Evolutionary conservation across 148 eudicot species (phyloP).

Genomic region (Chenopodium suecicum): DNA sequence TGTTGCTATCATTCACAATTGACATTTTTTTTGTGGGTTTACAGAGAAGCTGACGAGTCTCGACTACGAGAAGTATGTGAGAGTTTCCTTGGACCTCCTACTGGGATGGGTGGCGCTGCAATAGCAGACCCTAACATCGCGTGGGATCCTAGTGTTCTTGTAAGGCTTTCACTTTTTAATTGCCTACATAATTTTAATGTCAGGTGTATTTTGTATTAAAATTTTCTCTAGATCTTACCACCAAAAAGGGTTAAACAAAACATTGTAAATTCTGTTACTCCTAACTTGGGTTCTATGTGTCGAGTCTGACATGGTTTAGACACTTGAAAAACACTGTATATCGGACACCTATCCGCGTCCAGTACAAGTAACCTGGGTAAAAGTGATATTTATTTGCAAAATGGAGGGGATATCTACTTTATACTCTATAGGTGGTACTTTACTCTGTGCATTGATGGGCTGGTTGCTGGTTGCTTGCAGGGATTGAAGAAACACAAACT

Average conservation of each 20-base stretch:
- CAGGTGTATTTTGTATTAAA: neutral
- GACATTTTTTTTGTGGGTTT: constrained; percentile 10
- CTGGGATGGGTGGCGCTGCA: constrained; percentile 70
- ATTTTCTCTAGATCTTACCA: neutral
- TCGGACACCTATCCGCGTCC: neutral
- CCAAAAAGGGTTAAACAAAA: neutral
- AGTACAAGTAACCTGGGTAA: neutral
- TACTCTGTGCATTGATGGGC: neutral
- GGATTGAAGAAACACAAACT: constrained; percentile 93
- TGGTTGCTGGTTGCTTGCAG: constrained; percentile 36
- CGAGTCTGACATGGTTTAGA: neutral
- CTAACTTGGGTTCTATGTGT: neutral
- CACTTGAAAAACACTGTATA: too few species aligned
- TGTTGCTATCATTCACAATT: neutral
- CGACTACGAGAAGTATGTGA: constrained; percentile 94
- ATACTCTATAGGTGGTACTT: neutral
- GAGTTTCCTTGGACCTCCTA: constrained; percentile 92
- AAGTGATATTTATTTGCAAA: neutral
- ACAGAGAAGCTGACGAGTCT: constrained; percentile 90
- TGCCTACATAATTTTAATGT: neutral
- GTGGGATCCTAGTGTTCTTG: constrained; percentile 95
- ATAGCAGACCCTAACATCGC: constrained; percentile 45
- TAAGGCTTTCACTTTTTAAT: constrained; percentile 32
- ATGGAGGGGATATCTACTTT: neutral
- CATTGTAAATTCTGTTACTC: neutral